These are phyloP conservation scores for Pseudonitzschia multiseries DNA, from an alignment of 108 stramenopile genomes.

Conservation along the genomic window DNA sequence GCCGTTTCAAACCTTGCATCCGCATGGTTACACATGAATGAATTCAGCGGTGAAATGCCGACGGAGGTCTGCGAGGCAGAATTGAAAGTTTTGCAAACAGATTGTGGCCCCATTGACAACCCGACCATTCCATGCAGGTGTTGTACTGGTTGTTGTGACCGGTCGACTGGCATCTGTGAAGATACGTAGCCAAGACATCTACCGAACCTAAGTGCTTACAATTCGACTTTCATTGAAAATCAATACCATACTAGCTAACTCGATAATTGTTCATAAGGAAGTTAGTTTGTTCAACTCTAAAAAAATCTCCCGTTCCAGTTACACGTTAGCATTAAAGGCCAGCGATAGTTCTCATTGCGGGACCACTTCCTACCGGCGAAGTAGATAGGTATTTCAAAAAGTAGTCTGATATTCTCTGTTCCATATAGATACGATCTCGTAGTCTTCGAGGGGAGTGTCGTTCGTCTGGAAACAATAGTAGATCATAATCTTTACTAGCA, in stretches of 20 bases:
- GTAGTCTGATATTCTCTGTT: slow-evolving; percentile 75
- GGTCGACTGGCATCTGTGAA: not conserved
- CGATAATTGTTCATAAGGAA: too few species aligned
- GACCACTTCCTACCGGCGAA: slow-evolving; percentile 6
- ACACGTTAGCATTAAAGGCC: slow-evolving; percentile 15
- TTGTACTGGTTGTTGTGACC: slow-evolving; percentile 32
- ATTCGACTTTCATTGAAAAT: too few species aligned
- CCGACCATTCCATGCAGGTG: slow-evolving; percentile 21
- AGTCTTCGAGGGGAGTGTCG: slow-evolving; percentile 88
- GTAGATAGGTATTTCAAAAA: slow-evolving; percentile 43
- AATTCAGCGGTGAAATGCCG: slow-evolving; percentile 24
- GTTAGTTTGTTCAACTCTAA: not conserved
- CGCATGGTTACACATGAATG: slow-evolving; percentile 18
- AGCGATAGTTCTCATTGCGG: slow-evolving; percentile 28
- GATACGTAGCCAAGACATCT: not conserved
- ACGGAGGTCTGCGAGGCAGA: slow-evolving; percentile 4
- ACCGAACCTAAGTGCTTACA: too few species aligned
- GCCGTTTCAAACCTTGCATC: slow-evolving; percentile 1
- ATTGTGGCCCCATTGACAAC: slow-evolving; percentile 24
- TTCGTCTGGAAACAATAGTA: slow-evolving; percentile 92
- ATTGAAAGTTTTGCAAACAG: slow-evolving; percentile 17
- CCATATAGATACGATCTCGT: slow-evolving; percentile 85
- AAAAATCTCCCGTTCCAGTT: not conserved
- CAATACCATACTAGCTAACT: too few species aligned
- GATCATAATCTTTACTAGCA: slow-evolving; percentile 85